Conservation (phyloP, 495 filamentous ascomycete genomes). For the Talaromyces borbonicus region DNA sequence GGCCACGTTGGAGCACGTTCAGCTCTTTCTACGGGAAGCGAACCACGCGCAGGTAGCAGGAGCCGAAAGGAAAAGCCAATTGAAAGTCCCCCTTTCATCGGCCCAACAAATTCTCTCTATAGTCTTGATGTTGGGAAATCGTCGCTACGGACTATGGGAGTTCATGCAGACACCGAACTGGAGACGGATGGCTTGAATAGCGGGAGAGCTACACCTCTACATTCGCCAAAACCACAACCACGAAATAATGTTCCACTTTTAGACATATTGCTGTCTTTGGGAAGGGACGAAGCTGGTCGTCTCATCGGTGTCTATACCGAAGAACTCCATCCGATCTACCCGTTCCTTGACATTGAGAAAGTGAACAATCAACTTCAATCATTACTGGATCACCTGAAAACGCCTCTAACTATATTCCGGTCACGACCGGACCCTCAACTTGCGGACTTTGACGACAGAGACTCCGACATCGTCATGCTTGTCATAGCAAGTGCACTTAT, state of each 20-base stretch:
- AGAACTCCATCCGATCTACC: constrained; percentile 75
- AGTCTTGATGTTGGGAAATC: constrained; percentile 16
- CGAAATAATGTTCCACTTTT: neutral
- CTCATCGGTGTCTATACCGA: constrained; percentile 64
- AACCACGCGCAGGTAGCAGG: no score
- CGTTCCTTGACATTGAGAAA: constrained; percentile 61
- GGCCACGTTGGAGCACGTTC: neutral
- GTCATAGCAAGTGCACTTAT: no score
- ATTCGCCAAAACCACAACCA: neutral
- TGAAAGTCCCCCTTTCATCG: constrained; percentile 23
- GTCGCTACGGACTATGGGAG: neutral
- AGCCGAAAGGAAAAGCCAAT: neutral
- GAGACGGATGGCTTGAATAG: neutral
- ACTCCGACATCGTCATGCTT: no score
- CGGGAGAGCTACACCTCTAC: neutral
- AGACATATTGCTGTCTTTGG: constrained; percentile 56
- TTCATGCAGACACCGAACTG: neutral
- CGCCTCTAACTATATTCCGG: constrained; percentile 41
- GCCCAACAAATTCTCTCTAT: constrained; percentile 35
- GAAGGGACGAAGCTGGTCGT: constrained; percentile 55
- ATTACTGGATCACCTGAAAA: constrained; percentile 31
- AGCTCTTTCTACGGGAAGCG: neutral
- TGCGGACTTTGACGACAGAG: no score
- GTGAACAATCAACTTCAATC: constrained; percentile 35
- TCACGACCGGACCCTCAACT: constrained; percentile 44